Percentiles rank a stretch among this genome's conserved stretches.
phyloP scores from a whole-genome alignment of 805 yeast genomes.

The Suhomyces emberorum region DNA sequence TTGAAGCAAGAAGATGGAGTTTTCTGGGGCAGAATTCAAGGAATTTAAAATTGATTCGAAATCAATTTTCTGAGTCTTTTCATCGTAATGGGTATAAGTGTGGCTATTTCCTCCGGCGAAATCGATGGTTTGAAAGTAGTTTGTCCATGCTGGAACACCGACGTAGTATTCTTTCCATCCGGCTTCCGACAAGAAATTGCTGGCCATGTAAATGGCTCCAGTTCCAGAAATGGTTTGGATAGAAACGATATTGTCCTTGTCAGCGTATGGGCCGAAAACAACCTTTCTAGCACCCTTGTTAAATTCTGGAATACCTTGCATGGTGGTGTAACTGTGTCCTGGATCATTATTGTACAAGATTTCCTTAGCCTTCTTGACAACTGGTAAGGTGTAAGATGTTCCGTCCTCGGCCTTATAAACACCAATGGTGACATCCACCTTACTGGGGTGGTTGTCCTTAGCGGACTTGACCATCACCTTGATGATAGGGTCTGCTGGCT shows the following conservation, averaged over 20 bases:
- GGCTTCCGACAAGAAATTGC: conserved; percentile 21
- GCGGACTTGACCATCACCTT: conserved; percentile 17
- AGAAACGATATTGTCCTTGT: conserved; percentile 28
- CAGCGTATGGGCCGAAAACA: conserved; percentile 31
- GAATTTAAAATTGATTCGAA: conserved; percentile 23
- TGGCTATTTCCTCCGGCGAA: conserved; percentile 25
- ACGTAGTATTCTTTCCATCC: conserved; percentile 28
- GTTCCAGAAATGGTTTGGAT: conserved; percentile 43
- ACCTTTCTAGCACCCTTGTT: conserved; percentile 30
- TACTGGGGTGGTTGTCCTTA: conserved; percentile 27
- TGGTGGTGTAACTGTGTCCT: conserved; percentile 43
- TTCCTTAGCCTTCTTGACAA: conserved; percentile 35
- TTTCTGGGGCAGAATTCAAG: conserved; percentile 27
- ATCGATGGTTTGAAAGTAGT: conserved; percentile 35
- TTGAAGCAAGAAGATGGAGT: conserved; percentile 37
- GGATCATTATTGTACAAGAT: conserved; percentile 32
- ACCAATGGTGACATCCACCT: conserved; percentile 43
- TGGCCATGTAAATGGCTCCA: conserved; percentile 40
- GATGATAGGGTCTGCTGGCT: conserved; percentile 29
- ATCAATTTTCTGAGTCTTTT: conserved; percentile 26
- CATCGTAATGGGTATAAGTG: conserved; percentile 31
- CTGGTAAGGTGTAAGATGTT: conserved; percentile 34
- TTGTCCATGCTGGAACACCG: conserved; percentile 41
- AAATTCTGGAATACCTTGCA: conserved; percentile 41
- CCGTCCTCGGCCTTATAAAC: conserved; percentile 44